A percentile compares a stretch with the other conserved stretches of the same genome.
Evolutionary conservation across 768 basidiomycete species (phyloP).

Genomic region (Boletus vinaceobasis): DNA sequence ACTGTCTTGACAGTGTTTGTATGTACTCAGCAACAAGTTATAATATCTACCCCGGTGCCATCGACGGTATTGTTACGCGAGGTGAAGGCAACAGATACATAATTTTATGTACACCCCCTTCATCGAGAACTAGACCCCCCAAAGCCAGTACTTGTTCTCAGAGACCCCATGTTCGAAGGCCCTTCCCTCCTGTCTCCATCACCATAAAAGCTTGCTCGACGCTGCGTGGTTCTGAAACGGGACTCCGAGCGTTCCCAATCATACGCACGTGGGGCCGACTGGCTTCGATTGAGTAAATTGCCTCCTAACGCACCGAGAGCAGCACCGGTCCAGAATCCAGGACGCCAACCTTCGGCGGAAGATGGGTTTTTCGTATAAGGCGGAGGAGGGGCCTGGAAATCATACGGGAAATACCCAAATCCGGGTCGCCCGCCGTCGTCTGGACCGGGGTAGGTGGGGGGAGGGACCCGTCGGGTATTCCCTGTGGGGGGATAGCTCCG

Average conservation of each 20-base stretch:
- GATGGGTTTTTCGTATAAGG: constrained; percentile 49
- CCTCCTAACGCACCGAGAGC: constrained; percentile 68
- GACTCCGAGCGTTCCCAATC: constrained; percentile 57
- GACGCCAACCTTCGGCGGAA: constrained; percentile 43
- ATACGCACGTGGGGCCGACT: constrained; percentile 35
- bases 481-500: constrained; percentile 28
- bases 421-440: constrained; percentile 22
- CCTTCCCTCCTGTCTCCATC: constrained; percentile 64
- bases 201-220: constrained; percentile 20
- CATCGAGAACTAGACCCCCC: constrained; percentile 74
- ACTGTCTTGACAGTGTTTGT: not conserved
- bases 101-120: constrained; percentile 17
- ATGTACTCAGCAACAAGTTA: constrained; percentile 1
- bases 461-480: constrained; percentile 26
- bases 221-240: constrained; percentile 28
- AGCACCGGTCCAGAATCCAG: constrained; percentile 87
- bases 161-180: constrained; percentile 61
- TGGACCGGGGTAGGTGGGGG: constrained; percentile 32
- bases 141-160: constrained; percentile 75
- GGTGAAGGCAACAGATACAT: not conserved
- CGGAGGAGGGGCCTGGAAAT: constrained; percentile 48
- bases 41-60: not conserved
- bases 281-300: constrained; percentile 45
- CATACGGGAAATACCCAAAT: constrained; percentile 52
- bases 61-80: not conserved